These are phyloP conservation scores for Eucalyptus grandis DNA, from an alignment of 345 rosid species.

Conservation along the genomic window DNA sequence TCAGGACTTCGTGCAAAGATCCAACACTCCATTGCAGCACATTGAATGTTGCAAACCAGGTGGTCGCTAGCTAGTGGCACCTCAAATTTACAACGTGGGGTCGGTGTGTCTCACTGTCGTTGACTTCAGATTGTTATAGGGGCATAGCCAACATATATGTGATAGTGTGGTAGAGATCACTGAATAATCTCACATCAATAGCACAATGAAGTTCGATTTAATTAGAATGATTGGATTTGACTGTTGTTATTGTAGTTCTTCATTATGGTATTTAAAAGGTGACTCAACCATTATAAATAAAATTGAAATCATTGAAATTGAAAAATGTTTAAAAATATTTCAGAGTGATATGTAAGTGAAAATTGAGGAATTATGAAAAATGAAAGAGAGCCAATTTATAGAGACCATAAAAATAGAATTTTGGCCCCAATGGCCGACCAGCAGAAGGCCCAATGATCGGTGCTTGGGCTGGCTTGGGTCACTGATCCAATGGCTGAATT, in stretches of 20 bases:
- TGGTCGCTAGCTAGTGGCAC: neutral
- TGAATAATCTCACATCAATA: neutral
- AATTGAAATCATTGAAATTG: neutral
- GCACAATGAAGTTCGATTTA: neutral
- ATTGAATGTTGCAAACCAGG: neutral
- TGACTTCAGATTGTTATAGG: neutral
- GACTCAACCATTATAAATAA: neutral
- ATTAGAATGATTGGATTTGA: neutral
- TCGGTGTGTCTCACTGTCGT: neutral
- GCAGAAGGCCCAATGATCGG: neutral
- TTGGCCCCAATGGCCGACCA: neutral
- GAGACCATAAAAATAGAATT: neutral
- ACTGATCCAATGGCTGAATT: neutral
- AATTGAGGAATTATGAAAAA: neutral
- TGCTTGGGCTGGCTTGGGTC: neutral
- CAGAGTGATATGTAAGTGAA: neutral
- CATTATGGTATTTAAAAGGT: neutral
- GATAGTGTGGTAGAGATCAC: neutral
- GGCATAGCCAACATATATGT: neutral
- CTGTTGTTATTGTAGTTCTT: neutral
- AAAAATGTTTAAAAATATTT: neutral
- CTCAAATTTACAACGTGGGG: neutral
- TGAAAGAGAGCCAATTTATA: neutral
- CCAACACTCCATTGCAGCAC: neutral
- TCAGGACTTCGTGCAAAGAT: neutral